phyloP scores from a whole-genome alignment of 148 eudicot species.

The Vaccinium macrocarpon region DNA sequence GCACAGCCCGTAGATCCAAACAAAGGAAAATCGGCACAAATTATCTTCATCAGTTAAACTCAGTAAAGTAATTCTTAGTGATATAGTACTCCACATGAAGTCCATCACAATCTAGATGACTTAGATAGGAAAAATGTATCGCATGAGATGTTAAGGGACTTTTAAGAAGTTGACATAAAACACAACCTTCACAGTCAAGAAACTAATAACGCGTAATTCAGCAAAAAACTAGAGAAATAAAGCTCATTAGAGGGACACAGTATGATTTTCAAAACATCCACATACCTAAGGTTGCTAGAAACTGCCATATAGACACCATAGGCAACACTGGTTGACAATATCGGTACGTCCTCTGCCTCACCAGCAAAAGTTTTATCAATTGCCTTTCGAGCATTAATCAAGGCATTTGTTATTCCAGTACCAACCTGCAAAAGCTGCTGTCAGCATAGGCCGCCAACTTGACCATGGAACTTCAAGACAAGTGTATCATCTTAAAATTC shows the following conservation, averaged over 20 bases:
- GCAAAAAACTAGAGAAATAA: neutral
- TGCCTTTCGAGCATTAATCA: constrained; percentile 63
- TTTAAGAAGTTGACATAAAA: neutral
- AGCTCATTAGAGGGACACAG: neutral
- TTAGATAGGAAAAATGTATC: neutral
- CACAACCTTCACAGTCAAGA: neutral
- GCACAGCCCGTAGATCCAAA: neutral
- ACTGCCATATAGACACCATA: constrained; percentile 85
- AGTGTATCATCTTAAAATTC: neutral
- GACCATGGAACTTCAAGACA: constrained; percentile 5
- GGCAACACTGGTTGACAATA: constrained; percentile 67
- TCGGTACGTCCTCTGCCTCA: constrained; percentile 89
- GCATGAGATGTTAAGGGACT: neutral
- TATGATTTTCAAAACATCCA: neutral
- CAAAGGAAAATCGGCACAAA: neutral
- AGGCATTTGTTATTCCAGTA: constrained; percentile 69
- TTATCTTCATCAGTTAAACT: neutral
- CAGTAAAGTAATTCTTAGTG: neutral
- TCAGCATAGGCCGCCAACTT: constrained; percentile 8
- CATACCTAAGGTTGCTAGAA: constrained; percentile 83
- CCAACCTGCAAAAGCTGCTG: constrained; percentile 50
- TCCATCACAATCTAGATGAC: neutral
- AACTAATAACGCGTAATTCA: neutral
- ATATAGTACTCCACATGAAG: neutral
- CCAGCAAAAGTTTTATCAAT: constrained; percentile 68